Evolutionary conservation across 257 asterid species (phyloP), one percentile per base, ranked within the genome.

Genomic region (Anisodus tanguticus): DNA sequence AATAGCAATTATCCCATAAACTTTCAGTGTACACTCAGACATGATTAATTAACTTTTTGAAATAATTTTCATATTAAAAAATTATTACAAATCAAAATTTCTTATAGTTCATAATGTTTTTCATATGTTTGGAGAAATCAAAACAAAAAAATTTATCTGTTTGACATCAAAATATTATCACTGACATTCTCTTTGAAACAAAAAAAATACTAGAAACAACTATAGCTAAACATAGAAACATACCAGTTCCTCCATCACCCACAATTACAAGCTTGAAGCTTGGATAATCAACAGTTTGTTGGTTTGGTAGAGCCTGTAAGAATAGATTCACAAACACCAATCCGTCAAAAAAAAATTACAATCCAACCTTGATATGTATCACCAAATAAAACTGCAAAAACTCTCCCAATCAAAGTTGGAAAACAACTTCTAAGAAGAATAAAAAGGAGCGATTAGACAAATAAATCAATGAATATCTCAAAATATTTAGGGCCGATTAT

Each of bases 251-350:
- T 9, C 95, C 95, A 89, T 93, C 97, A 7, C 95, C 95, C 43
- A 93, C 97, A 82, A 93, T 90, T 2, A 93, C 97, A 78, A 93
- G 97, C 92, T 93, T 93, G 90, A 93, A 93, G 90, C 92, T 93
- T 3, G 97, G 97, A 85, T 92, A 93, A 72, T 92, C 94, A 45
- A 92, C 95, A 67, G 95, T 93, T 86, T 91, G 94, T 49, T 92
- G 95, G 88, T 88, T 93, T 31, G 95, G 94, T 82, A 92, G 84
- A 66, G 95, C 93, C 95, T 88, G 78, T 22, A 26, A 19, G 6
- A 49, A 74, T 5, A 11, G 12, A 47, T 11, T 45, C 58, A 45
- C n/a, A n/a, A 71, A 11, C 39, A 74, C 22, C 68, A 68, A 41
- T 69, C 54, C 41, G 15, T 11, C 47, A 55, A 45, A 60, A 43